Percentiles rank a stretch among this genome's conserved stretches.
Conservation (phyloP, 2,329 filamentous ascomycete species). For the Plectosphaerella plurivora region DNA sequence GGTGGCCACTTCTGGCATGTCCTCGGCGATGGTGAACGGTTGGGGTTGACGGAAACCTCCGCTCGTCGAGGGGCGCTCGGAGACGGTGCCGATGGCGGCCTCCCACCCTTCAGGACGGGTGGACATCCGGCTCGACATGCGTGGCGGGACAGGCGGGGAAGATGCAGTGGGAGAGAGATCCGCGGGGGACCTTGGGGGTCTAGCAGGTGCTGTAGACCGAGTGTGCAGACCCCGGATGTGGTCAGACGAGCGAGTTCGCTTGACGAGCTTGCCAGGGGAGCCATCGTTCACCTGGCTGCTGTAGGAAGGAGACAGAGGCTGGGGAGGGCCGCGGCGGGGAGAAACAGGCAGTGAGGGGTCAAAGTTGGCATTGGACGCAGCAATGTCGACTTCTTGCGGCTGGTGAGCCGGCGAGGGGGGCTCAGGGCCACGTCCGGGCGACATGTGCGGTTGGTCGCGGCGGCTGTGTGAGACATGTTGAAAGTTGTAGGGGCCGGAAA, state of each 20-base stretch:
- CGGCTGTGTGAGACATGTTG: conserved; percentile 59
- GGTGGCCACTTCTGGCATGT: conserved; percentile 1
- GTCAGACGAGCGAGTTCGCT: conserved; percentile 44
- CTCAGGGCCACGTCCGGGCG: no score
- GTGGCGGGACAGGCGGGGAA: conserved; percentile 39
- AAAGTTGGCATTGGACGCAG: no score
- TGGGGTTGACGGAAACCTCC: conserved; percentile 40
- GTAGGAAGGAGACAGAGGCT: not conserved
- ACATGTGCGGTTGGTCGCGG: conserved; percentile 32
- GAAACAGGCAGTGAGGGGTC: not conserved
- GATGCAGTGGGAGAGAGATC: conserved; percentile 22
- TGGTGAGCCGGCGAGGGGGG: conserved; percentile 23
- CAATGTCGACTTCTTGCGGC: no score
- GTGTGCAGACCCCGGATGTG: conserved; percentile 42
- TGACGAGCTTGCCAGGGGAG: conserved; percentile 29
- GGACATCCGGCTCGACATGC: conserved; percentile 51
- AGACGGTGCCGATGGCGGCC: conserved; percentile 22
- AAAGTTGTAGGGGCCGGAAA: conserved; percentile 63
- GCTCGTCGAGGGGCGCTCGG: conserved; percentile 41
- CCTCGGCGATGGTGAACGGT: conserved; percentile 27
- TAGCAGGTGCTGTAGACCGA: conserved; percentile 34
- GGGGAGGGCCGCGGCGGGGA: not conserved
- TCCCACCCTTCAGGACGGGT: conserved; percentile 38
- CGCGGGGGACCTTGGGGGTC: conserved; percentile 38
- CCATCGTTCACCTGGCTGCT: not conserved